phyloP scores from a whole-genome alignment of 306 rosid genomes.

The Acmispon strigosus region DNA sequence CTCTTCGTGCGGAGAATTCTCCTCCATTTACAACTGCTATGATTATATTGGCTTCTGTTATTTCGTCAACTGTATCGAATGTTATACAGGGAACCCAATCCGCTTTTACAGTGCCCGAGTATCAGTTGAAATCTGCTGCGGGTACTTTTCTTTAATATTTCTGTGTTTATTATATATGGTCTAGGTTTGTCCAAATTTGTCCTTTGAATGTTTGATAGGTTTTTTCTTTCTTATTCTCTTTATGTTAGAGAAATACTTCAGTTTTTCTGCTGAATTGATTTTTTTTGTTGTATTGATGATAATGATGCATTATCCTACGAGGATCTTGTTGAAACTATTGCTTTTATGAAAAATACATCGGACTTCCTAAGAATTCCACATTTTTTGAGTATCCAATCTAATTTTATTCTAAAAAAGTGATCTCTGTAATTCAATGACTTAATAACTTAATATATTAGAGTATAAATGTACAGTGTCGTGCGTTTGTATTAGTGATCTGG shows the following conservation, averaged over 20 bases:
- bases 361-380: background rate
- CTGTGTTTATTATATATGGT: background rate
- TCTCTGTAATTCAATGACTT: background rate
- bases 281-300: background rate
- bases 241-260: background rate
- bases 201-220: background rate
- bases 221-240: background rate
- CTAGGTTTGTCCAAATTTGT: background rate
- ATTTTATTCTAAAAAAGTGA: background rate
- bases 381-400: background rate
- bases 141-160: constrained; percentile 41
- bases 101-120: constrained; percentile 85
- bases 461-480: too few relatives aligned
- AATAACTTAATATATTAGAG: background rate
- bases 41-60: constrained; percentile 98
- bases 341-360: background rate
- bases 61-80: constrained; percentile 91
- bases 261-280: constrained; percentile 10
- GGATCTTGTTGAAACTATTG: background rate
- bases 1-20: constrained; percentile 94
- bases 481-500: too few relatives aligned
- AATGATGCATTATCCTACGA: background rate
- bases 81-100: constrained; percentile 82
- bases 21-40: constrained; percentile 99
- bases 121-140: constrained; percentile 98